Conservation (phyloP, 2,329 filamentous ascomycete genomes). For the Meredithiella fracta region DNA sequence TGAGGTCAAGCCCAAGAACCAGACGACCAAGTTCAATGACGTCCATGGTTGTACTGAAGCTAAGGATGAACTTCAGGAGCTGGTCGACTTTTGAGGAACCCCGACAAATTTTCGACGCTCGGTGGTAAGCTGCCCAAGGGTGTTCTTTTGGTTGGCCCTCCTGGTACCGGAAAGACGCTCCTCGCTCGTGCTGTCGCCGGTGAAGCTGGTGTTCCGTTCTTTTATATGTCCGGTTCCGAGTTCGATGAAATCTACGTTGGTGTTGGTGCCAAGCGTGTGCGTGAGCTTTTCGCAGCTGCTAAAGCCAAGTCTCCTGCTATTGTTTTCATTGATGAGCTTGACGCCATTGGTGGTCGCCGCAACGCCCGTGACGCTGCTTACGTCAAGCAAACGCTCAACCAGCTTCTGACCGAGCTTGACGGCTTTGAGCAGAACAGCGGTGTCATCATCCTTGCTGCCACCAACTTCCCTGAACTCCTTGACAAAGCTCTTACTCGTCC, state of each 20-base stretch:
- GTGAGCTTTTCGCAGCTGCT: conserved; percentile 74
- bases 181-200: conserved; percentile 89
- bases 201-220: conserved; percentile 94
- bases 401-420: conserved; percentile 89
- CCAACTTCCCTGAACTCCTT: conserved; percentile 84
- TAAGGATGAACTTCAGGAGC: conserved; percentile 91
- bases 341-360: conserved; percentile 86
- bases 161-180: conserved; percentile 93
- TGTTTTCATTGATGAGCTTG: conserved; percentile 87
- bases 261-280: conserved; percentile 88
- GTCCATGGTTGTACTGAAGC: conserved; percentile 97
- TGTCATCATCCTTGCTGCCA: conserved; percentile 90
- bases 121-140: conserved; percentile 95
- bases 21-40: conserved; percentile 79
- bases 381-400: conserved; percentile 93
- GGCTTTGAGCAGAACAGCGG: conserved; percentile 90
- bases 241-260: conserved; percentile 98
- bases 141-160: conserved; percentile 84
- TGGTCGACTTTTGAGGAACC: conserved; percentile 94
- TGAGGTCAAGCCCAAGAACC: conserved; percentile 82
- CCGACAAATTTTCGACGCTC: conserved; percentile 80
- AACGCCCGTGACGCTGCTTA: conserved; percentile 89
- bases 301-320: conserved; percentile 78
- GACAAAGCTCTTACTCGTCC: conserved; percentile 91
- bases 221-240: conserved; percentile 99